Evolutionary conservation across 805 yeast species (phyloP).

Genomic region (Barnettozyma vustinii): DNA sequence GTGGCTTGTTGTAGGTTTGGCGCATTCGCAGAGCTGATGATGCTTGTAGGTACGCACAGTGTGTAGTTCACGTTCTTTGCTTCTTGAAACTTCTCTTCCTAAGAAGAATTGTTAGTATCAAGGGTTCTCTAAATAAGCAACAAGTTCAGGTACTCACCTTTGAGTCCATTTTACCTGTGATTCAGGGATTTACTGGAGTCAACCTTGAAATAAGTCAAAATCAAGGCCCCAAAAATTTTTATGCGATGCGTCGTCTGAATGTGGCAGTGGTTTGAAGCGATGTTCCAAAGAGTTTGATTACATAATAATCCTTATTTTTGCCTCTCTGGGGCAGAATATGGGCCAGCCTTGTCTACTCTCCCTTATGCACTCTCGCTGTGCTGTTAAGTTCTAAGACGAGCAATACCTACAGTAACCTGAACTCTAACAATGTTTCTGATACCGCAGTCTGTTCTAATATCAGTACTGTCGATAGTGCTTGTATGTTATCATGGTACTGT

Average conservation of each 20-base stretch:
- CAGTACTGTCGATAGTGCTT: background rate
- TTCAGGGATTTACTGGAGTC: background rate
- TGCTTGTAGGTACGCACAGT: slow-evolving; percentile 68
- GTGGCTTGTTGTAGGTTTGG: slow-evolving; percentile 70
- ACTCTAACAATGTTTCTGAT: background rate
- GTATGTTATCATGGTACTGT: background rate
- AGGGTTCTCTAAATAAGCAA: background rate
- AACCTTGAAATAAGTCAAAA: background rate
- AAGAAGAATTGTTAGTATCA: background rate
- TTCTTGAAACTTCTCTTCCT: background rate
- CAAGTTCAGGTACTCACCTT: background rate
- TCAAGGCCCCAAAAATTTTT: background rate
- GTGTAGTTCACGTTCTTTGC: slow-evolving; percentile 35
- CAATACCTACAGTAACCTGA: background rate
- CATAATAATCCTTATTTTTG: background rate
- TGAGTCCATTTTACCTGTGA: background rate
- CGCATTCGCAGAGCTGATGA: slow-evolving; percentile 51
- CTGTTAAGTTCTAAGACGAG: no score
- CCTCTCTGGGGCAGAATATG: background rate
- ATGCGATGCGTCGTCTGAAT: background rate
- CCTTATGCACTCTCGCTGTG: no score
- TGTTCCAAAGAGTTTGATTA: background rate
- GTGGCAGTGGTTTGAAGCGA: background rate
- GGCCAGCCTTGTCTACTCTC: background rate
- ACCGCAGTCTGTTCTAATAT: background rate